Percentiles rank a stretch among this genome's conserved stretches.
Conservation (phyloP, 2,329 filamentous ascomycete species). For the Fusarium devonianum region DNA sequence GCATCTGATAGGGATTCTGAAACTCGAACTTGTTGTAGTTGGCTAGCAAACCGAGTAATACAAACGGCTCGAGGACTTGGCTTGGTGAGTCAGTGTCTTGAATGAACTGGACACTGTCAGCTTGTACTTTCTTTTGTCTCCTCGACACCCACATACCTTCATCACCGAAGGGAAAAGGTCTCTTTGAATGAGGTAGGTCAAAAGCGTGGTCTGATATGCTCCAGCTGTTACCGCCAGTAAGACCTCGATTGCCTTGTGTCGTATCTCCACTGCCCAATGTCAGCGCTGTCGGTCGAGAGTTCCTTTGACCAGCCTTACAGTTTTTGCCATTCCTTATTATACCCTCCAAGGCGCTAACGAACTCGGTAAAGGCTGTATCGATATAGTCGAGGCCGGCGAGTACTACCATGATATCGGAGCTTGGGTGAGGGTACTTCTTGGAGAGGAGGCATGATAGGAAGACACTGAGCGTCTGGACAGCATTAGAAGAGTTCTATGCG, state of each 20-base stretch:
- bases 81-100: slow-evolving; percentile 75
- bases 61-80: slow-evolving; percentile 76
- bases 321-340: slow-evolving; percentile 79
- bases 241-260: slow-evolving; percentile 81
- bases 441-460: slow-evolving; percentile 83
- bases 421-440: slow-evolving; percentile 94
- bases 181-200: slow-evolving; percentile 93
- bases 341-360: slow-evolving; percentile 82
- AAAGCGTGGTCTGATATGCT: slow-evolving; percentile 92
- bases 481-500: slow-evolving; percentile 40
- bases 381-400: slow-evolving; percentile 89
- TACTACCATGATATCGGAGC: slow-evolving; percentile 90
- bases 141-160: slow-evolving; percentile 68
- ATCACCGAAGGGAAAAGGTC: slow-evolving; percentile 94
- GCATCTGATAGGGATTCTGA: slow-evolving; percentile 92
- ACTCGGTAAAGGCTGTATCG: slow-evolving; percentile 85
- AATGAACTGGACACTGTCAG: slow-evolving; percentile 65
- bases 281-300: slow-evolving; percentile 29
- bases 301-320: slow-evolving; percentile 57
- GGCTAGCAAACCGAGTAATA: slow-evolving; percentile 83
- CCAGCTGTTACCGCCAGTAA: slow-evolving; percentile 86
- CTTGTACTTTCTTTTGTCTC: too few species aligned
- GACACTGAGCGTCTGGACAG: slow-evolving; percentile 78
- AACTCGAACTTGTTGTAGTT: slow-evolving; percentile 99
- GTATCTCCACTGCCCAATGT: slow-evolving; percentile 68